Percentiles rank a stretch among this genome's conserved stretches.
These are phyloP conservation scores for Dianthus caryophyllus DNA, from an alignment of 148 eudicot species.

Conservation along the genomic window DNA sequence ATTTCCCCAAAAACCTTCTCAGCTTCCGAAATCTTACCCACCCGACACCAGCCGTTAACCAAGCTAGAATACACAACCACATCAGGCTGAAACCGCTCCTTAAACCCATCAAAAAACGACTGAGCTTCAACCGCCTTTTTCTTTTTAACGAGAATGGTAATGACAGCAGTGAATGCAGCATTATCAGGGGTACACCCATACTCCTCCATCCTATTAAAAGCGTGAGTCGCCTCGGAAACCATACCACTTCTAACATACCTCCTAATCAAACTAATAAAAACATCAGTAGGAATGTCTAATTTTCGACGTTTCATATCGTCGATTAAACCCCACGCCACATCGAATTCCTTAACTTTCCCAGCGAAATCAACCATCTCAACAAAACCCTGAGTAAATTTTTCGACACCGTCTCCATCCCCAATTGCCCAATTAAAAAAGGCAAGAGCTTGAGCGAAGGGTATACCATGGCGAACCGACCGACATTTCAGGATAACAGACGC, in stretches of 20 bases:
- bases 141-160: constrained; percentile 61
- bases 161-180: constrained; percentile 44
- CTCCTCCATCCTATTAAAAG: constrained; percentile 88
- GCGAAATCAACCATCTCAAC: constrained; percentile 67
- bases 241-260: constrained; percentile 75
- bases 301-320: constrained; percentile 50
- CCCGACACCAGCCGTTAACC: constrained; percentile 82
- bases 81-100: constrained; percentile 56
- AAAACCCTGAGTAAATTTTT: constrained; percentile 26
- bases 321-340: constrained; percentile 68
- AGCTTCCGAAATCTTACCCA: constrained; percentile 59
- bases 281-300: constrained; percentile 34
- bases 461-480: constrained; percentile 57
- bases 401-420: not conserved
- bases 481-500: constrained; percentile 47
- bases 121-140: constrained; percentile 69
- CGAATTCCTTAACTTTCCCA: constrained; percentile 67
- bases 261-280: constrained; percentile 48
- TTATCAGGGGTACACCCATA: constrained; percentile 56
- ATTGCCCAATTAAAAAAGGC: constrained; percentile 84
- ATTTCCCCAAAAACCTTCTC: constrained; percentile 77
- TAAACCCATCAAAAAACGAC: constrained; percentile 63
- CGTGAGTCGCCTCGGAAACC: constrained; percentile 59
- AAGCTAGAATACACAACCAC: constrained; percentile 70
- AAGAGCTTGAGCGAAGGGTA: constrained; percentile 63